A percentile compares a stretch with the other conserved stretches of the same genome.
Evolutionary conservation across 2,329 filamentous ascomycete genomes (phyloP).

Genomic region (Pleoardoris graminearum): DNA sequence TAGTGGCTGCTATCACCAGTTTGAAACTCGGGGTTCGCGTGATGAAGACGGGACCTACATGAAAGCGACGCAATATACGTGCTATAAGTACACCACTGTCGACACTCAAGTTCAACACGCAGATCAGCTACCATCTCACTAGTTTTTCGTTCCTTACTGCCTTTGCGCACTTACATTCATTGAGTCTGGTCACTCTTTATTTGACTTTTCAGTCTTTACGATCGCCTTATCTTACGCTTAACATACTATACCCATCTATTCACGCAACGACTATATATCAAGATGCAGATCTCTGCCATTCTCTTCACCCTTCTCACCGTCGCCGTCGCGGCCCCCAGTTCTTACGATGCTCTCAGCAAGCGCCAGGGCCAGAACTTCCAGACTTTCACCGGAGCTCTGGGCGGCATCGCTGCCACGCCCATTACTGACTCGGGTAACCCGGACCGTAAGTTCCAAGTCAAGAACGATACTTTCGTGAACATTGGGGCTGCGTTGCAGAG

Average conservation of each 20-base stretch:
- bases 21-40: background rate
- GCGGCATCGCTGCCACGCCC: conserved; percentile 28
- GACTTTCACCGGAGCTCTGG: conserved; percentile 29
- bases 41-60: background rate
- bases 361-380: conserved; percentile 27
- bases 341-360: background rate
- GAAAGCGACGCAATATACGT: background rate
- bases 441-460: conserved; percentile 47
- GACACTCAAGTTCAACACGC: background rate
- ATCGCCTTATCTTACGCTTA: background rate
- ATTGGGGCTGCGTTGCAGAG: conserved; percentile 60
- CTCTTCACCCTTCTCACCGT: conserved; percentile 20
- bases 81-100: conserved; percentile 11
- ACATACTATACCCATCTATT: background rate
- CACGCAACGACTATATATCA: conserved; percentile 6
- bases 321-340: conserved; percentile 19
- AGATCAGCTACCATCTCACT: background rate
- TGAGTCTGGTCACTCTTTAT: conserved; percentile 36
- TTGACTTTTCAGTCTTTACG: conserved; percentile 11
- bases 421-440: conserved; percentile 36
- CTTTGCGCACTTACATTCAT: conserved; percentile 29
- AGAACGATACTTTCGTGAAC: conserved; percentile 55
- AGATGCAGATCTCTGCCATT: conserved; percentile 30
- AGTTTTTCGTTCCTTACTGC: conserved; percentile 13
- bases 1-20: conserved; percentile 15